phyloP scores from a whole-genome alignment of 1,284 basidiomycete species.

The Cryptococcus sp. region DNA sequence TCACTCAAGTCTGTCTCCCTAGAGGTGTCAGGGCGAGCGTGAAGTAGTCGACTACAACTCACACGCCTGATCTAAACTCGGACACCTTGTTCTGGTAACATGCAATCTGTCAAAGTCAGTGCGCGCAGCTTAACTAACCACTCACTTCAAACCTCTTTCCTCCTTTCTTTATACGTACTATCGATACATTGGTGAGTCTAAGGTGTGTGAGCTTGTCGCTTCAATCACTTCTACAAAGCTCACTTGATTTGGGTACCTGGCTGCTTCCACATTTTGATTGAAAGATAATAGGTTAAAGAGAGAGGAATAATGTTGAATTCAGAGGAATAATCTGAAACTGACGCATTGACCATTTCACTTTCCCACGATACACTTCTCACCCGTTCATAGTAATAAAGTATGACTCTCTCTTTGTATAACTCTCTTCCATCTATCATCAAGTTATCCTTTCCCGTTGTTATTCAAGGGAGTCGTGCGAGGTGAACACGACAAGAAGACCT shows the following conservation, averaged over 20 bases:
- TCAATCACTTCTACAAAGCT: too few species aligned
- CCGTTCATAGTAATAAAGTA: too few species aligned
- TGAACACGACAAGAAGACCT: too few species aligned
- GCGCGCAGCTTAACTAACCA: not conserved
- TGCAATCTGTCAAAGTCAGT: slow-evolving; percentile 62
- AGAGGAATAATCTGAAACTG: too few species aligned
- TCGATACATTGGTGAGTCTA: slow-evolving; percentile 91
- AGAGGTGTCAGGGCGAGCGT: slow-evolving; percentile 4
- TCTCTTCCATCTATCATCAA: too few species aligned
- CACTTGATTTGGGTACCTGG: slow-evolving; percentile 44
- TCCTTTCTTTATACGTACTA: slow-evolving; percentile 91
- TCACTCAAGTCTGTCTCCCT: slow-evolving; percentile 93
- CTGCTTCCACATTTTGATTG: slow-evolving; percentile 24
- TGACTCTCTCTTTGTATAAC: too few species aligned
- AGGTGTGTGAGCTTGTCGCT: not conserved
- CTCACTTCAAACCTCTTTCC: slow-evolving; percentile 94
- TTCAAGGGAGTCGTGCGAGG: too few species aligned
- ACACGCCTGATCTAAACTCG: slow-evolving; percentile 90
- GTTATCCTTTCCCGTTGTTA: too few species aligned
- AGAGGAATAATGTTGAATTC: not conserved
- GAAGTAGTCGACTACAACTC: slow-evolving; percentile 40
- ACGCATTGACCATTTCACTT: too few species aligned
- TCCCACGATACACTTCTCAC: too few species aligned
- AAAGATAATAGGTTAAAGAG: not conserved
- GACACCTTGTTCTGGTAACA: slow-evolving; percentile 99